phyloP scores from a whole-genome alignment of 78 protist genomes.

The Capsaspora owczarzaki region DNA sequence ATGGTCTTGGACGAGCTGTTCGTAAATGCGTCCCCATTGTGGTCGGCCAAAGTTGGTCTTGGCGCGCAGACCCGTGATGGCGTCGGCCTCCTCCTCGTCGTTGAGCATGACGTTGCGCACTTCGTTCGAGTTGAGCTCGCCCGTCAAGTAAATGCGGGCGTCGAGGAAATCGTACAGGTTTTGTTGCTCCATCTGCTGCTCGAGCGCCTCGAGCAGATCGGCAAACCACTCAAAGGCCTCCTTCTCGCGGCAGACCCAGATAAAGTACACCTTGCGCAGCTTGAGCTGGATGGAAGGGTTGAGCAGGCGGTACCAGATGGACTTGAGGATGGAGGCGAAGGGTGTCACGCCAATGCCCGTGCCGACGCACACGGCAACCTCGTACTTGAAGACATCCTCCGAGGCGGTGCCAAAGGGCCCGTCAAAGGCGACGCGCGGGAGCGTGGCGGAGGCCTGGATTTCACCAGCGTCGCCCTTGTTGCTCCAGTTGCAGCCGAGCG shows the following conservation, averaged over 20 bases:
- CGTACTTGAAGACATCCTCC: slow-evolving; percentile 62
- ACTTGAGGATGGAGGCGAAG: slow-evolving; percentile 74
- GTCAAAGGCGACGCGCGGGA: slow-evolving; percentile 47
- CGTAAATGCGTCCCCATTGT: slow-evolving; percentile 19
- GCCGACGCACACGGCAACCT: slow-evolving; percentile 51
- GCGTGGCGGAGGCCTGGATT: background rate
- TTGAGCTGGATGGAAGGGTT: background rate
- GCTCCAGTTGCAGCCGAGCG: slow-evolving; percentile 17
- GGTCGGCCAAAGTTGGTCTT: slow-evolving; percentile 38
- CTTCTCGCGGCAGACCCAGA: slow-evolving; percentile 66
- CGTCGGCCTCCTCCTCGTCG: slow-evolving; percentile 8
- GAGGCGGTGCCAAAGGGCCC: slow-evolving; percentile 84
- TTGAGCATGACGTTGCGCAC: slow-evolving; percentile 42
- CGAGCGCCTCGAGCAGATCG: slow-evolving; percentile 49
- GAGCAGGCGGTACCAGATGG: slow-evolving; percentile 36
- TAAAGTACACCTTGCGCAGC: slow-evolving; percentile 55
- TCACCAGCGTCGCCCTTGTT: background rate
- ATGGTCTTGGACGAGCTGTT: background rate
- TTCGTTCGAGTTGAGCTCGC: slow-evolving; percentile 51
- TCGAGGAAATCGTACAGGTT: slow-evolving; percentile 46
- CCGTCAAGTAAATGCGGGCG: slow-evolving; percentile 62
- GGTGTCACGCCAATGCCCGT: slow-evolving; percentile 93
- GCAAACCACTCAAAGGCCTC: slow-evolving; percentile 65
- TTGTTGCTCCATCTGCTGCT: slow-evolving; percentile 33
- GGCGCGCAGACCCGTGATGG: background rate